Conservation (phyloP, 73 alveolate species). For the Uronychia setigera region DNA sequence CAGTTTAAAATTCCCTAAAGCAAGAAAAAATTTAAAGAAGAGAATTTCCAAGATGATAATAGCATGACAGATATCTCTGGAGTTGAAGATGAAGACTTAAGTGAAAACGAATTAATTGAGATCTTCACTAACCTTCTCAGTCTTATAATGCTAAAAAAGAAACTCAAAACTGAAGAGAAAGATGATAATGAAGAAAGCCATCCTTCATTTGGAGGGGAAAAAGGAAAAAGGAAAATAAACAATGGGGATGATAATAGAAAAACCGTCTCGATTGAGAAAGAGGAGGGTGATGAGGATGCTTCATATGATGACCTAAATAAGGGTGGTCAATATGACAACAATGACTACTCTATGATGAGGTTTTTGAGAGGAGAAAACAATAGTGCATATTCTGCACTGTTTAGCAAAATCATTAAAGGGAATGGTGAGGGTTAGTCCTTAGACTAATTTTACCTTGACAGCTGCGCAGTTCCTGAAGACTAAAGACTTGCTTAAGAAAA, state of each 20-base stretch:
- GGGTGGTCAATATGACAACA: no score
- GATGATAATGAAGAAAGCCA: neutral
- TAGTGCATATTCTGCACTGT: neutral
- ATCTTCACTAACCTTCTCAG: conserved; percentile 42
- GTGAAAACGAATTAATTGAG: conserved; percentile 32
- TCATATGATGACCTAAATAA: neutral
- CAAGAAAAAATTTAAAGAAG: no score
- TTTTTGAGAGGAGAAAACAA: neutral
- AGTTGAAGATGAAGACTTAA: conserved; percentile 35
- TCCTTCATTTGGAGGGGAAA: no score
- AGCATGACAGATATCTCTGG: neutral
- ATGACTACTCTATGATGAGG: neutral
- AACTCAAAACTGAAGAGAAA: neutral
- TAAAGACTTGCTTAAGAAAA: no score
- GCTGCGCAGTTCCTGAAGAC: no score
- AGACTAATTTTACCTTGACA: no score
- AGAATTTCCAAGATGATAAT: no score
- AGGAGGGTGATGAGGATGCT: neutral
- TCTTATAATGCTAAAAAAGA: conserved; percentile 24
- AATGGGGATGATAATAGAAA: no score
- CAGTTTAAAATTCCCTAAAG: no score
- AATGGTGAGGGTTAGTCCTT: no score
- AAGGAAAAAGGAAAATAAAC: neutral
- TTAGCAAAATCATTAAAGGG: neutral
- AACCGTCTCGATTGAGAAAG: no score